phyloP scores from a whole-genome alignment of 1,284 basidiomycete species.

The Pseudomicrostroma phylloplanum region DNA sequence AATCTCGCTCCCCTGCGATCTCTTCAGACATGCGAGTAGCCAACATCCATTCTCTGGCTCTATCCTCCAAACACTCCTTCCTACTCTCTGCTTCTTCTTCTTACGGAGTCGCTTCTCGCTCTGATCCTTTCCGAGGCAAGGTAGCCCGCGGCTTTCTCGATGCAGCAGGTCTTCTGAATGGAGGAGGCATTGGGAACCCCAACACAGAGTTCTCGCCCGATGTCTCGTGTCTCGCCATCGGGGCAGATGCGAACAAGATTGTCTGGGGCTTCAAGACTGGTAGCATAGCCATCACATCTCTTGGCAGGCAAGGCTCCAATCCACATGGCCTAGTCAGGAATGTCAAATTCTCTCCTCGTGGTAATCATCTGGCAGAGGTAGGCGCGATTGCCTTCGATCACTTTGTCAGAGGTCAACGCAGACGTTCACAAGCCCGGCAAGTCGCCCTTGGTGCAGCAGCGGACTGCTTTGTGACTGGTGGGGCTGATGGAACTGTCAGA shows the following conservation, averaged over 20 bases:
- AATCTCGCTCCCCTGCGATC: conserved; percentile 61
- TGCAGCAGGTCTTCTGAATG: conserved; percentile 59
- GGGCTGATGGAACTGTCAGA: conserved; percentile 41
- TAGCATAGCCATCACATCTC: conserved; percentile 61
- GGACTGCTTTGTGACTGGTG: conserved; percentile 39
- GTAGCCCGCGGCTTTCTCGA: conserved; percentile 68
- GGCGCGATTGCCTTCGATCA: conserved; percentile 33
- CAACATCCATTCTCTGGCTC: conserved; percentile 37
- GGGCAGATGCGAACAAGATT: conserved; percentile 64
- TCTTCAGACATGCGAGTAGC: conserved; percentile 38
- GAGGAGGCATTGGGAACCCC: conserved; percentile 66
- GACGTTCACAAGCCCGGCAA: conserved; percentile 38
- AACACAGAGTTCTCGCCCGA: conserved; percentile 70
- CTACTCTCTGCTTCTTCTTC: conserved; percentile 64
- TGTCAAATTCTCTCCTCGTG: conserved; percentile 27
- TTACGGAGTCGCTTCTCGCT: conserved; percentile 70
- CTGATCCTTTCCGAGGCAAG: conserved; percentile 63
- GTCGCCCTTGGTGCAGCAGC: conserved; percentile 35
- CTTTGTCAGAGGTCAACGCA: conserved; percentile 20
- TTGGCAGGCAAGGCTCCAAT: conserved; percentile 40
- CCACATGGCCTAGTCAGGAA: conserved; percentile 37
- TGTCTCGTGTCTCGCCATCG: conserved; percentile 57
- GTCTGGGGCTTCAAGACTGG: conserved; percentile 72
- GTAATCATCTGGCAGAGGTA: conserved; percentile 30
- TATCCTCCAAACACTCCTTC: conserved; percentile 57